Base-by-base conservation (phyloP, 2,329 filamentous ascomycete species). In the Dothiorella sarmentorum region DNA sequence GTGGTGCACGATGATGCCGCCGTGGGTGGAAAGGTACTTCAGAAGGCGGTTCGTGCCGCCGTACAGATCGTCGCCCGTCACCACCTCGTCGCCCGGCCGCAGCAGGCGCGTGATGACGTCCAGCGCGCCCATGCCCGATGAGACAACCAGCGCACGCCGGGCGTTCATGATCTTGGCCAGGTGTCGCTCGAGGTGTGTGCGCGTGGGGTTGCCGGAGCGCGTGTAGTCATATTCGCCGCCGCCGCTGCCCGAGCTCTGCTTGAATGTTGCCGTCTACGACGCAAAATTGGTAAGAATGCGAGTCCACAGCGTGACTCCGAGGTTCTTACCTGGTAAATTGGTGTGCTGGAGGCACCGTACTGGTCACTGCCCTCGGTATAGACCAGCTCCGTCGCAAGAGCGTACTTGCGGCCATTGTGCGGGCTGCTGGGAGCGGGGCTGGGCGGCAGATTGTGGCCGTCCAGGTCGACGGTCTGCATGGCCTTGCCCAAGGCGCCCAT, bases 121-220 rank as follows among this genome's bases (percentile, higher is more conserved):
- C 68, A 97, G 80, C 22, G 94, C 94, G 56, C 91, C 94, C 94
- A 99, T 99, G 60, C 94, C 94, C 1, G 93, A 97, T 56, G 92
- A 91, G 43, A 97, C 93, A 49, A 95, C 93, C 52, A 99, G 84
- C 9, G 91, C 90, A 59, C 95, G 89, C 68, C 86, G 86, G 44
- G 94, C 94, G 67, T 90, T 92, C 95, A 99, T 99, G 73, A 99
- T 96, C 83, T 99, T 99, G 69, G 95, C 94, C 67, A 99, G 81
- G 75, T 99, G 94, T 60, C 93, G 86, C 79, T 99, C 94, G 63
- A 99, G 85, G 70, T 99, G 94, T 31, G 93, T 96, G 64, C 94
- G 85, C 60, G 94, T 99, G 17, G 94, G 94, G 73, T 99, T 99
- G 59, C 94, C 94, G 33, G 92, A 97, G 62, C 95, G 90, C 61